phyloP scores from a whole-genome alignment of 805 yeast species.

The Candida taoyuanica region DNA sequence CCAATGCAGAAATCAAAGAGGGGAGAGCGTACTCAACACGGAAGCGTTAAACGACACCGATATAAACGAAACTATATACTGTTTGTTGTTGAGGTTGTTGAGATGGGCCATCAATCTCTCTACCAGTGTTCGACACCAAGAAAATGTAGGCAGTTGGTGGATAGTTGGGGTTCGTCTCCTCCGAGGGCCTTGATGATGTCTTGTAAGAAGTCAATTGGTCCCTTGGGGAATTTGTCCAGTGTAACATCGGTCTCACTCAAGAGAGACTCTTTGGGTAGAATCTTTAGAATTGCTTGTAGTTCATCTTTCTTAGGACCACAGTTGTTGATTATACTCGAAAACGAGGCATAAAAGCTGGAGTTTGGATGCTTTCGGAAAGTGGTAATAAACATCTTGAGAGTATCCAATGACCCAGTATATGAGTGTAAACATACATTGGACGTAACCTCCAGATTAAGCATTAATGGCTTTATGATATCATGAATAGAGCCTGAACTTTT shows the following conservation, averaged over 20 bases:
- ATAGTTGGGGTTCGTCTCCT: background rate
- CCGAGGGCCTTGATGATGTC: constrained; percentile 4
- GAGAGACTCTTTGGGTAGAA: constrained; percentile 7
- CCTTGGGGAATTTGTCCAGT: constrained; percentile 8
- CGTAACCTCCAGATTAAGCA: constrained; percentile 15
- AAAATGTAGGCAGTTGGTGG: constrained; percentile 3
- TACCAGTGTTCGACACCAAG: constrained; percentile 2
- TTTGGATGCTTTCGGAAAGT: constrained; percentile 10
- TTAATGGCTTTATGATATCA: constrained; percentile 35
- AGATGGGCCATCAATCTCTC: background rate
- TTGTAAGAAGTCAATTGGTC: constrained; percentile 3
- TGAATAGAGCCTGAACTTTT: constrained; percentile 64
- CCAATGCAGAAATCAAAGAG: constrained; percentile 3
- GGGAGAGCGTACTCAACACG: background rate
- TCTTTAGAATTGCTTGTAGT: background rate
- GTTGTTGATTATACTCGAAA: constrained; percentile 14
- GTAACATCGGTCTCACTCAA: constrained; percentile 24
- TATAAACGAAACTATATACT: background rate
- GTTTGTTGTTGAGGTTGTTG: background rate
- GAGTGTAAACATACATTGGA: constrained; percentile 69
- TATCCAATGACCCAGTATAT: constrained; percentile 78
- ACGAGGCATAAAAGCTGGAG: constrained; percentile 10
- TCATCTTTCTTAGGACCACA: constrained; percentile 7
- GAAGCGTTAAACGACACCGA: background rate
- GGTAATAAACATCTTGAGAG: constrained; percentile 43